These are phyloP conservation scores for Volvariella volvacea DNA, from an alignment of 1,284 basidiomycete species.

Conservation along the genomic window DNA sequence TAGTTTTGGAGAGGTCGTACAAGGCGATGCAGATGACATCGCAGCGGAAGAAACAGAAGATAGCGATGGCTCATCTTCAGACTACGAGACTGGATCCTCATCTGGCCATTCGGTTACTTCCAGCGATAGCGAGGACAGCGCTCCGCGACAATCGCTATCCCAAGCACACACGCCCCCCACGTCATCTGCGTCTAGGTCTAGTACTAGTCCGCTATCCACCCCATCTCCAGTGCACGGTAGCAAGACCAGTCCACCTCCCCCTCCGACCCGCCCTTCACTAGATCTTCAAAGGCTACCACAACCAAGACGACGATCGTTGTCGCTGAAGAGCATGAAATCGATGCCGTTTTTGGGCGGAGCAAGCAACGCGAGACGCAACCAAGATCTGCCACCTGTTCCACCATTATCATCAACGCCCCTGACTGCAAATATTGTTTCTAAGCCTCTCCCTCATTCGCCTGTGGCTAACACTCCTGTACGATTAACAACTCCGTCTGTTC, in stretches of 20 bases:
- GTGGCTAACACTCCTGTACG: slow-evolving; percentile 17
- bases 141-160: slow-evolving; percentile 8
- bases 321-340: slow-evolving; percentile 39
- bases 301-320: slow-evolving; percentile 30
- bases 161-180: slow-evolving; percentile 9
- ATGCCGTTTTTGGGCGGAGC: slow-evolving; percentile 21
- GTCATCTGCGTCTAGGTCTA: background rate
- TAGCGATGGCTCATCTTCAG: slow-evolving; percentile 34
- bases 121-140: slow-evolving; percentile 13
- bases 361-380: slow-evolving; percentile 13
- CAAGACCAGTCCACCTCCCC: no score
- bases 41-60: slow-evolving; percentile 69
- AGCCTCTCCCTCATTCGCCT: slow-evolving; percentile 24
- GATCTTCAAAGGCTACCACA: slow-evolving; percentile 5
- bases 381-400: slow-evolving; percentile 34
- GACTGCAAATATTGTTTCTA: slow-evolving; percentile 16
- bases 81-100: slow-evolving; percentile 30
- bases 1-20: slow-evolving; percentile 71
- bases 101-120: slow-evolving; percentile 20
- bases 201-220: no score
- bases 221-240: no score
- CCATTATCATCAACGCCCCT: slow-evolving; percentile 31
- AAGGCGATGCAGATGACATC: slow-evolving; percentile 73
- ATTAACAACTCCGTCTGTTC: no score
- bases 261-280: no score